Evolutionary conservation across 2,329 filamentous ascomycete genomes (phyloP).

Genomic region (Hymenoscyphus occultus): DNA sequence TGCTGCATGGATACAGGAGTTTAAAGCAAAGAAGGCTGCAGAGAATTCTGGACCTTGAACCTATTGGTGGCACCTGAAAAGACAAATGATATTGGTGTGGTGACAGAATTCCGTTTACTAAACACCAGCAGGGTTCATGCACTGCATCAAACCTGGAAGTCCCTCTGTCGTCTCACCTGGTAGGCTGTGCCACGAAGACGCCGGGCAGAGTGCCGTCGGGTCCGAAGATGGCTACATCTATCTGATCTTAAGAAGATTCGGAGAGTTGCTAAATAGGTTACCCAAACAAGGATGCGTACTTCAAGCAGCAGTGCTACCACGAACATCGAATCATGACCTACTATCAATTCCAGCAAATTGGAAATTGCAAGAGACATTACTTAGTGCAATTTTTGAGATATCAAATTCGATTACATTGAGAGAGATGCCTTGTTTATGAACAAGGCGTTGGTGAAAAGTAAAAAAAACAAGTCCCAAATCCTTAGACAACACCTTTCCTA

Average conservation of each 20-base stretch:
- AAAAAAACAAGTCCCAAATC: slow-evolving; percentile 1
- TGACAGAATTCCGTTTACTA: neutral
- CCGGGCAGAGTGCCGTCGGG: neutral
- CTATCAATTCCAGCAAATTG: neutral
- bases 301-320: neutral
- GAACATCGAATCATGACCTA: neutral
- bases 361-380: neutral
- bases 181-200: neutral
- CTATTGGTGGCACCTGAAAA: neutral
- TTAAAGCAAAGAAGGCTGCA: slow-evolving; percentile 69
- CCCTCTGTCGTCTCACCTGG: neutral
- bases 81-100: neutral
- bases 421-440: neutral
- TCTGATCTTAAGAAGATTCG: neutral
- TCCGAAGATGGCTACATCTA: neutral
- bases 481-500: neutral
- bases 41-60: slow-evolving; percentile 36
- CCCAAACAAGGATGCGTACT: neutral
- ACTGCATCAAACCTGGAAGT: neutral
- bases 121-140: neutral
- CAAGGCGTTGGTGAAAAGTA: neutral
- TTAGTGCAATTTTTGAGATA: neutral
- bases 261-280: neutral
- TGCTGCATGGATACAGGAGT: slow-evolving; percentile 75
- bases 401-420: neutral